Evolutionary conservation across 2,329 filamentous ascomycete genomes (phyloP), one percentile per base, ranked within the genome.

Genomic region (Claviceps arundinis): DNA sequence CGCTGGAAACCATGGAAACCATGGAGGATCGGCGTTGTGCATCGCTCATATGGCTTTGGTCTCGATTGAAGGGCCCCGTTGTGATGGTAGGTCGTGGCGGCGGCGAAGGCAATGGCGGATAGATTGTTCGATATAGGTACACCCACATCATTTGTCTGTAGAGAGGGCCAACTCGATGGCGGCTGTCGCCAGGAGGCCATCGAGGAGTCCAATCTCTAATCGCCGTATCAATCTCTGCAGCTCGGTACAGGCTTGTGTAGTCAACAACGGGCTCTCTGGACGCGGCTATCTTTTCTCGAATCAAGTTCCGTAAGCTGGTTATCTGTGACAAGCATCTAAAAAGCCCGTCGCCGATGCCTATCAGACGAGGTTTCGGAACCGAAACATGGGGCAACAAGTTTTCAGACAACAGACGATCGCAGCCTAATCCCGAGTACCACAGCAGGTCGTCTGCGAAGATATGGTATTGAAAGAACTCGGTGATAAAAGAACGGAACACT

Each of bases 391-490:
- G 66, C 37, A 66, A 63, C 71, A 73, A 75, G 43, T 71, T 66
- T 50, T 73, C 70, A 0, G 67, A 66, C n/a, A 68, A 68, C 8
- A 74, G 61, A 7, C 66, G 68, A 14, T 61, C 61, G 24, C 61
- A 65, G 44, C 60, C 60, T 19, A 62, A 64, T 55, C 66, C 69
- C 16, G 72, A 71, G 52, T 73, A 72, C 61, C 71, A 74, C 50
- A 84, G 70, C 1, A 84, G 67, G 55, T 83, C 78, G 58, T 84
- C 80, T n/a, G 78, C 78, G 54, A 74, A 78, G 42, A 83, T 79
- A 64, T 93, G 87, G 60, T 93, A 95, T 63, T 89, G 85, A 66
- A 94, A 91, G 68, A 94, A 91, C 64, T 87, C 83, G 56, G 84
- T 82, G 54, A 81, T 77, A 59, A 81, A 81, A 9, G 72, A 69